These are phyloP conservation scores for Ceratocystis colombiana DNA, from an alignment of 2,329 filamentous ascomycete genomes.

Conservation along the genomic window DNA sequence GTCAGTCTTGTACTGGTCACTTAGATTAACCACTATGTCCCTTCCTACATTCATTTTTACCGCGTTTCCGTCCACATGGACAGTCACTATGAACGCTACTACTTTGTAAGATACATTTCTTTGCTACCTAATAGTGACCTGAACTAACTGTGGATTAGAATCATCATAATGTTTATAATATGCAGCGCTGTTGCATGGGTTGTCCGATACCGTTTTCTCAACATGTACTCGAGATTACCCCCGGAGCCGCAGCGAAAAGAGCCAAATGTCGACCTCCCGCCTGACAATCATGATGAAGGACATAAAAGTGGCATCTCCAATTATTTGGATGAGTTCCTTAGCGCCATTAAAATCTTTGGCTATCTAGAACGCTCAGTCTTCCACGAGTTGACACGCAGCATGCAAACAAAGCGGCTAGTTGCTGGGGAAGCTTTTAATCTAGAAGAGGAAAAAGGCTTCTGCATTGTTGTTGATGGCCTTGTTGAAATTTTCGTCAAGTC, in stretches of 20 bases:
- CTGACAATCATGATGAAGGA: conserved; percentile 81
- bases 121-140: too few species aligned
- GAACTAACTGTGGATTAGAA: conserved; percentile 36
- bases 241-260: conserved; percentile 94
- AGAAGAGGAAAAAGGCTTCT: conserved; percentile 97
- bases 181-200: conserved; percentile 88
- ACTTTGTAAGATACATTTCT: conserved; percentile 57
- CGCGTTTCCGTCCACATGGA: conserved; percentile 83
- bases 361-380: conserved; percentile 95
- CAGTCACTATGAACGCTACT: conserved; percentile 97
- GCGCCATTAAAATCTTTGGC: conserved; percentile 97
- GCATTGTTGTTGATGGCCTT: conserved; percentile 87
- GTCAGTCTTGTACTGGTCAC: conserved; percentile 61
- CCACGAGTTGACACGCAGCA: conserved; percentile 90
- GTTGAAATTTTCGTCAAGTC: conserved; percentile 99
- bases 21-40: conserved; percentile 79
- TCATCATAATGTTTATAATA: conserved; percentile 65
- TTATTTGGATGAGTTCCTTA: conserved; percentile 94
- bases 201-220: conserved; percentile 87
- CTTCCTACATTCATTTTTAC: conserved; percentile 82
- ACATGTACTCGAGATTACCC: conserved; percentile 90
- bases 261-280: conserved; percentile 88
- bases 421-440: conserved; percentile 90
- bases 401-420: conserved; percentile 95
- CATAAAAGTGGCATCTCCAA: conserved; percentile 87